These are phyloP conservation scores for Cucurbita maxima DNA, from an alignment of 306 rosid species.

Conservation along the genomic window DNA sequence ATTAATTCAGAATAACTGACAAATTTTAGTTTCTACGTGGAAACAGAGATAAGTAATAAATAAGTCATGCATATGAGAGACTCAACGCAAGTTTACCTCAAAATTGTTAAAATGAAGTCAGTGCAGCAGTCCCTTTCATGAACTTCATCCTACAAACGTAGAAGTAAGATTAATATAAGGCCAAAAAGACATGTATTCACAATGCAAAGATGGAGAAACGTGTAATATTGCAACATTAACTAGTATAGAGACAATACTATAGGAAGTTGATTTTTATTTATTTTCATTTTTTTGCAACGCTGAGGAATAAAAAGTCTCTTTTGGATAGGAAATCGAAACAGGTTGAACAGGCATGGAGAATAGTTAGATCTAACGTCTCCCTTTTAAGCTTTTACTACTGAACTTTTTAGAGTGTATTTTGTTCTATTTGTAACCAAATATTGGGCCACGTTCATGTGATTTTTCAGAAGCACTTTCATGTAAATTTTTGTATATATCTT, in stretches of 20 bases:
- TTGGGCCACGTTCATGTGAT: not conserved
- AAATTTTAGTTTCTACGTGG: not conserved
- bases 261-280: not conserved
- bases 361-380: not conserved
- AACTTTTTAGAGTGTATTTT: too few species aligned
- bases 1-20: not conserved
- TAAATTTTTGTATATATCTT: not conserved
- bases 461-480: not conserved
- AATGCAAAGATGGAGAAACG: not conserved
- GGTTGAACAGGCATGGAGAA: not conserved
- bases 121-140: constrained; percentile 95
- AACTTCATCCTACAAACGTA: constrained; percentile 70
- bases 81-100: constrained; percentile 31
- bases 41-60: not conserved
- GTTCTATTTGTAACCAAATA: not conserved
- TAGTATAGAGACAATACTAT: not conserved
- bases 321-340: not conserved
- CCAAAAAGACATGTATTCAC: not conserved
- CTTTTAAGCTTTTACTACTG: too few species aligned
- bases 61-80: not conserved
- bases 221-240: not conserved
- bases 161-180: constrained; percentile 1
- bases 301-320: not conserved
- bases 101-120: constrained; percentile 74
- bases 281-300: too few species aligned